phyloP scores from a whole-genome alignment of 2,329 filamentous ascomycete genomes.

The Ceratocystis colombiana region DNA sequence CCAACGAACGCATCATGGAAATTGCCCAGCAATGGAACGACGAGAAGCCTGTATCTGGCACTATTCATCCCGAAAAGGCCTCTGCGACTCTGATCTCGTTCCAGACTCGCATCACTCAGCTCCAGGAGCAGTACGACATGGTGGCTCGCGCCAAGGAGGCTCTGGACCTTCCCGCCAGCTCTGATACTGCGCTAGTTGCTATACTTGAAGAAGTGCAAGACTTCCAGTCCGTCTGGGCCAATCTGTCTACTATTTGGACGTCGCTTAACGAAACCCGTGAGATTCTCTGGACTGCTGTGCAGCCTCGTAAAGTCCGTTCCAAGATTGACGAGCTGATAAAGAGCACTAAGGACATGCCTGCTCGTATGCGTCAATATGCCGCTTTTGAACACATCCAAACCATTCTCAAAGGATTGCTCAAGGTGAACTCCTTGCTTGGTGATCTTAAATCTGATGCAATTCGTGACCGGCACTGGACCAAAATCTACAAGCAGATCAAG shows the following conservation, averaged over 20 bases:
- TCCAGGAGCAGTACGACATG: slow-evolving; percentile 84
- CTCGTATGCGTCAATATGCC: slow-evolving; percentile 96
- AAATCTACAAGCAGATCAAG: slow-evolving; percentile 92
- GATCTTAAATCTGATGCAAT: slow-evolving; percentile 96
- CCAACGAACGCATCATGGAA: slow-evolving; percentile 78
- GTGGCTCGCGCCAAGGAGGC: slow-evolving; percentile 95
- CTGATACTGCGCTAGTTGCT: slow-evolving; percentile 70
- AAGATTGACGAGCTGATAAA: slow-evolving; percentile 88
- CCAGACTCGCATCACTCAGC: slow-evolving; percentile 69
- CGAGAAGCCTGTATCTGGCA: slow-evolving; percentile 92
- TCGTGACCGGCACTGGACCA: slow-evolving; percentile 90
- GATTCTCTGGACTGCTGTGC: slow-evolving; percentile 86
- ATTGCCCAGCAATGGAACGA: slow-evolving; percentile 84
- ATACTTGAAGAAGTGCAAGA: slow-evolving; percentile 95
- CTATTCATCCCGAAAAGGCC: slow-evolving; percentile 79
- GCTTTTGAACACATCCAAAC: slow-evolving; percentile 98
- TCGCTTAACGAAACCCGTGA: slow-evolving; percentile 90
- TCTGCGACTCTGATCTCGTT: slow-evolving; percentile 73
- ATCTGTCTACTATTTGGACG: slow-evolving; percentile 90
- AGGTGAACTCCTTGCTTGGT: slow-evolving; percentile 76
- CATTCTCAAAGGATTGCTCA: slow-evolving; percentile 76
- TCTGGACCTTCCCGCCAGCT: slow-evolving; percentile 70
- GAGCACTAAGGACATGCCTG: slow-evolving; percentile 98
- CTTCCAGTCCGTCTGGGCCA: slow-evolving; percentile 98
- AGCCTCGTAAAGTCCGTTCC: slow-evolving; percentile 82